Evolutionary conservation across 495 filamentous ascomycete species (phyloP).

Genomic region (Usnea hakonensis): DNA sequence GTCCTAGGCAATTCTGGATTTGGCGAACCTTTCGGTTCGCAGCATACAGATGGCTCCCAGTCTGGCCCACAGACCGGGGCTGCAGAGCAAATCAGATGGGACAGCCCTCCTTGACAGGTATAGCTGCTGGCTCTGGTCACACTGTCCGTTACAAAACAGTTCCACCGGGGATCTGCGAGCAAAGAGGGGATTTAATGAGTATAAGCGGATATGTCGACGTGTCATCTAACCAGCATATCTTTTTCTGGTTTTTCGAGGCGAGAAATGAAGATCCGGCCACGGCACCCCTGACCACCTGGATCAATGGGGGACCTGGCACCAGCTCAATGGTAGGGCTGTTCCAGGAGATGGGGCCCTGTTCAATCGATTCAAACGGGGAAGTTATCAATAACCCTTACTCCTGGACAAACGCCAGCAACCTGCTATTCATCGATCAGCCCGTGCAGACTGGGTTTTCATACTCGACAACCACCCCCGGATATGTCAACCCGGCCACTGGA

Average conservation of each 20-base stretch:
- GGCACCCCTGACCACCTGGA: conserved; percentile 47
- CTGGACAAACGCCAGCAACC: conserved; percentile 39
- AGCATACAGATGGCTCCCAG: conserved; percentile 14
- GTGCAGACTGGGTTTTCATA: conserved; percentile 58
- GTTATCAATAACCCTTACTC: conserved; percentile 42
- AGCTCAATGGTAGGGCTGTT: conserved; percentile 56
- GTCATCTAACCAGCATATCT: conserved; percentile 41
- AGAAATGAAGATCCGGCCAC: conserved; percentile 39
- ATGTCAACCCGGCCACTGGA: conserved; percentile 39
- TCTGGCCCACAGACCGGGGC: conserved; percentile 18
- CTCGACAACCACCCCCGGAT: conserved; percentile 34
- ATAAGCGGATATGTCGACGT: conserved; percentile 51
- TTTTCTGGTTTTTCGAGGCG: conserved; percentile 48
- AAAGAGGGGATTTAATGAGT: conserved; percentile 44
- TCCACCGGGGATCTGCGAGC: conserved; percentile 49
- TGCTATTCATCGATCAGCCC: conserved; percentile 55
- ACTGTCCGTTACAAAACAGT: conserved; percentile 50
- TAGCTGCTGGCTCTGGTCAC: conserved; percentile 33
- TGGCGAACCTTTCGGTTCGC: conserved; percentile 25
- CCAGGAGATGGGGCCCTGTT: conserved; percentile 56
- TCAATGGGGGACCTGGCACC: conserved; percentile 51
- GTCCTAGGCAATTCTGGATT: conserved; percentile 22
- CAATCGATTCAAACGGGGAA: conserved; percentile 45
- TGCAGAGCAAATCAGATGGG: conserved; percentile 53
- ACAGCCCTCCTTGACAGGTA: conserved; percentile 49